Conservation (phyloP, 1,284 basidiomycete genomes). For the Austroboletus novae-zelandiae region DNA sequence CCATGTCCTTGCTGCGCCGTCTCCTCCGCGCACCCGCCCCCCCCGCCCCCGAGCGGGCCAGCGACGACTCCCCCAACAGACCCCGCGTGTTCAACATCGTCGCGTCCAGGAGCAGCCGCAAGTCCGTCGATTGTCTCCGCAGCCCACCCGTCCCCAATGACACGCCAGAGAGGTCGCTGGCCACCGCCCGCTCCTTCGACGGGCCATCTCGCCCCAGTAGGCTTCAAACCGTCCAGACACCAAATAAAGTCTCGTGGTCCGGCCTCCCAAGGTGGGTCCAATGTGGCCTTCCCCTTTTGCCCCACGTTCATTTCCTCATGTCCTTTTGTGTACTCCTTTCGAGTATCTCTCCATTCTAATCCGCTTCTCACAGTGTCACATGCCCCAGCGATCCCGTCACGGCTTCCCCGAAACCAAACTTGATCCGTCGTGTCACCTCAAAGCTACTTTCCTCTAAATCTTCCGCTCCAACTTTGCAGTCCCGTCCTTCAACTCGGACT, state of each 20-base stretch:
- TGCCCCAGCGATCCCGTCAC: neutral
- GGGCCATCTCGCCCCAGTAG: neutral
- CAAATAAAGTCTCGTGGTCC: slow-evolving; percentile 2
- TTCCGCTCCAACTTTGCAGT: neutral
- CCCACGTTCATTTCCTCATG: slow-evolving; percentile 10
- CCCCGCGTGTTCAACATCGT: slow-evolving; percentile 12
- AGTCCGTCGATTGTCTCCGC: slow-evolving; percentile 2
- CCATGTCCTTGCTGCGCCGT: slow-evolving; percentile 22
- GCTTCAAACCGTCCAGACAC: too few relatives aligned
- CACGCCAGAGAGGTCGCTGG: slow-evolving; percentile 2
- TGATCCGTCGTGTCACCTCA: slow-evolving; percentile 32
- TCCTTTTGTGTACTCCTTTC: neutral
- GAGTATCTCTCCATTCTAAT: slow-evolving; percentile 10
- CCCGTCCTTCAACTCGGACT: slow-evolving; percentile 16
- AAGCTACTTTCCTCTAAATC: slow-evolving; percentile 22
- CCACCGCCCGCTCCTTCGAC: slow-evolving; percentile 4
- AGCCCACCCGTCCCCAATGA: neutral
- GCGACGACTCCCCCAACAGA: slow-evolving; percentile 20
- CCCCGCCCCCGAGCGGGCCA: slow-evolving; percentile 20
- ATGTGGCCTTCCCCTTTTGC: neutral
- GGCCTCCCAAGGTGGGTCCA: slow-evolving; percentile 16
- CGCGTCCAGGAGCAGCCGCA: neutral
- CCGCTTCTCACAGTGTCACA: slow-evolving; percentile 1
- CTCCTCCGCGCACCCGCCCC: slow-evolving; percentile 18
- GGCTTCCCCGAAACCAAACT: slow-evolving; percentile 9